Evolutionary conservation across 2,329 filamentous ascomycete genomes (phyloP), one percentile per base, ranked within the genome.

Genomic region (Thelonectria rubi): DNA sequence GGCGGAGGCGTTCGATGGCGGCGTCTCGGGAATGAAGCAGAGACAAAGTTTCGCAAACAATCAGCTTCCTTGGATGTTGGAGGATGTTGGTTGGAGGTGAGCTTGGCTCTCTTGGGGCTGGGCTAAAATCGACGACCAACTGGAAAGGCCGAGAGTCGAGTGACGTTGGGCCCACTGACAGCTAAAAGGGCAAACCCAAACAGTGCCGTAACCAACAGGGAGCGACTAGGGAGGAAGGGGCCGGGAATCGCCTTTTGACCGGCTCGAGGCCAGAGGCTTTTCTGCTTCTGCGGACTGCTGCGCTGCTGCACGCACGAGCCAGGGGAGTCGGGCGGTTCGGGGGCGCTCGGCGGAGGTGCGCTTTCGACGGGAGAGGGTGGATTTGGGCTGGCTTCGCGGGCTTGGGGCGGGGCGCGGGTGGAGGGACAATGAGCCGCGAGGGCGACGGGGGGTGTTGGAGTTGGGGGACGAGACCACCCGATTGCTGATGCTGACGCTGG

Each of bases 121-220:
- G 51, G 46, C 58, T 43, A 17, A 15, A 14, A 15, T 37, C 15
- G 45, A 30, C 7, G 26, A 30, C 26, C 26, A 30, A 30, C 26
- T 30, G 8, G 26, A 55, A 58, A 47, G 43, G 48, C 56, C 34
- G 45, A 42, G 51, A 59, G 55, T 55, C 46, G 55, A 55, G 57
- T 63, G 61, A 63, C 57, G 57, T 57, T 57, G 47, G 60, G 50
- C 26, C 61, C 61, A 60, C 61, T 52, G 40, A 32, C 40, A 47
- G 42, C 55, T 49, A 57, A 55, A 39, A 49, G 34, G 43, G 26
- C 21, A 47, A 53, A 61, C 20, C 48, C 37, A 48, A 39, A 32
- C 18, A 49, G 53, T 40, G 40, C 39, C 30, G 11, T 47, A 30
- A 26, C 43, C 46, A 48, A 43, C 45, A 30, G 12, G 39, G 30